phyloP scores from a whole-genome alignment of 768 basidiomycete genomes.

The Rhizopogon roseolus region DNA sequence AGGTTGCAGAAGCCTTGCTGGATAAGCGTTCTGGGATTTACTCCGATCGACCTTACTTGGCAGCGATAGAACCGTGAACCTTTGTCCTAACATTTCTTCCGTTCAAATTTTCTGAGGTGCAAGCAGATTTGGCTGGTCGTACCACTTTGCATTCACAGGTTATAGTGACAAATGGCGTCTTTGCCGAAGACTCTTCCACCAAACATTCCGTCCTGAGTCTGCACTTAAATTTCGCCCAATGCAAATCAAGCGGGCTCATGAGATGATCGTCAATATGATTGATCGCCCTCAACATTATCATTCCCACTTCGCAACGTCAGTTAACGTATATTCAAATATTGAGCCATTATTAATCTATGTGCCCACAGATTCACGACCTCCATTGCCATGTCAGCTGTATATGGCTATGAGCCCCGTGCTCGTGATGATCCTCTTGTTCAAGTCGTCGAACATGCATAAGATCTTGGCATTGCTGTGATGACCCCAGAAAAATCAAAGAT shows the following conservation, averaged over 20 bases:
- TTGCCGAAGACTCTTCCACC: constrained; percentile 8
- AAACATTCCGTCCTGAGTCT: constrained; percentile 7
- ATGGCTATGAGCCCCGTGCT: background rate
- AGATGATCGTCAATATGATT: background rate
- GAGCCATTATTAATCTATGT: background rate
- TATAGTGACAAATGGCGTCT: constrained; percentile 9
- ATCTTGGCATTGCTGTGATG: background rate
- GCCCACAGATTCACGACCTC: constrained; percentile 8
- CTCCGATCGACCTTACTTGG: constrained; percentile 4
- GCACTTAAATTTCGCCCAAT: background rate
- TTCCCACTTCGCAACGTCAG: constrained; percentile 14
- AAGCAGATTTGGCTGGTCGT: constrained; percentile 1
- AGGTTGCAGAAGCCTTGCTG: background rate
- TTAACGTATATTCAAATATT: background rate
- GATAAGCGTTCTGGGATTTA: constrained; percentile 5
- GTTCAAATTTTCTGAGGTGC: background rate
- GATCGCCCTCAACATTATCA: background rate
- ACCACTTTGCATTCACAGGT: background rate
- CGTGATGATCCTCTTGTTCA: constrained; percentile 5
- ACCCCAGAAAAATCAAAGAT: background rate
- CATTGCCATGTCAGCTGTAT: background rate
- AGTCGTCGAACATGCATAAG: background rate
- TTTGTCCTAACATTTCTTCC: background rate
- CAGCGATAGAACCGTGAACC: background rate
- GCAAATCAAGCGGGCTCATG: background rate